Evolutionary conservation across 2,329 filamentous ascomycete genomes (phyloP), one percentile per base, ranked within the genome.

Genomic region (Exophiala spinifera): DNA sequence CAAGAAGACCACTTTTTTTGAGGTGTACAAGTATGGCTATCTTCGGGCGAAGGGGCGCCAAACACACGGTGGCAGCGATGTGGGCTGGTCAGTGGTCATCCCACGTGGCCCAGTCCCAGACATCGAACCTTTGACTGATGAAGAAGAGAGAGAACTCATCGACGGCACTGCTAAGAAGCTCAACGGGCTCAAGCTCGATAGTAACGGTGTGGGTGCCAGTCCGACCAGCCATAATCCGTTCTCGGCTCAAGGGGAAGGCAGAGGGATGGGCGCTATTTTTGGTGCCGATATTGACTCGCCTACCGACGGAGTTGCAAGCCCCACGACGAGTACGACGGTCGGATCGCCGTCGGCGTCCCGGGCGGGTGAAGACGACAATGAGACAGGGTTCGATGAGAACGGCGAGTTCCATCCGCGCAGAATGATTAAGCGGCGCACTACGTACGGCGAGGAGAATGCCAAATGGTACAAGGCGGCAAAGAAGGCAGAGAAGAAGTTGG

Each of bases 1-100:
- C 57, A 72, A 67, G 57, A 67, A 71, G 39, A 77, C 75, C 15
- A 76, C 74, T 1, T 64, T 69, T 56, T 76, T 77, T 56, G 66
- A 73, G 49, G 56, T 68, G 43, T 65, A 65, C 51, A 63, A 64
- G 46, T 56, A 58, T 15, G 62, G 61, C 39, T 64, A 64, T 50
- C 36, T 61, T 31, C 51, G 50, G 17, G 57, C 62, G 1, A 57
- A 53, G 17, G 40, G 36, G 11, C 61, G 62, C 11, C 56, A 57
- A 45, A 34, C 57, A 10, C 42, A 53, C 39, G 53, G 58, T 23
- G 47, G 51, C 19, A 51, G 25, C 33, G 54, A 58, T 28, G 15
- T 43, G 15, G 48, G 55, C n/a, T 51, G 50, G 49, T 21, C 49
- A 6, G 31, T 61, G 6, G 53, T 64, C 37, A 31, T 60, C 10